These are phyloP conservation scores for Sextonia rubra DNA, from an alignment of 164 flowering plant species.

Conservation along the genomic window DNA sequence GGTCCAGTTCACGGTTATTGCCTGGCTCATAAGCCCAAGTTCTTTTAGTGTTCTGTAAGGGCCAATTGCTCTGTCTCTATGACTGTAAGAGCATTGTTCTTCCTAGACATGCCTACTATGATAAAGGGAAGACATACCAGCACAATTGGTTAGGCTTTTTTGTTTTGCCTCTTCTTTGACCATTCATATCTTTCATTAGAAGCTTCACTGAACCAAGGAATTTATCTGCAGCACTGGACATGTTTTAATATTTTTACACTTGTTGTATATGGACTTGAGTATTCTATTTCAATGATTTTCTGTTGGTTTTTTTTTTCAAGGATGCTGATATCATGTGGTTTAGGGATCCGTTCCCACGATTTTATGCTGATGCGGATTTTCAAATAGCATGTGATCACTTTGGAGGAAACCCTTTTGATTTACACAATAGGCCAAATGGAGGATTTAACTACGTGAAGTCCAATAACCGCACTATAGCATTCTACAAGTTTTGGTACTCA, in stretches of 20 bases:
- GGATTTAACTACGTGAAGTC: conserved; percentile 76
- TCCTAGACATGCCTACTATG: background rate
- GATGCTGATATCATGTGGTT: conserved; percentile 94
- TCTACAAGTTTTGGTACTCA: conserved; percentile 72
- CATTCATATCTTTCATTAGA: background rate
- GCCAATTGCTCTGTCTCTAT: too few species aligned
- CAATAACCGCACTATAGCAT: conserved; percentile 54
- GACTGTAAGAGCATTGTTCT: too few species aligned
- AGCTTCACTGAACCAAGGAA: background rate
- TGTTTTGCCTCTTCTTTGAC: background rate
- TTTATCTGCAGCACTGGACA: background rate
- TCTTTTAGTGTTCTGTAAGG: too few species aligned
- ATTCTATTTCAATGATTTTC: background rate
- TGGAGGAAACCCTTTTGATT: conserved; percentile 40
- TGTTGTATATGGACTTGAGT: too few species aligned
- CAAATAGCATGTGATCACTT: conserved; percentile 83
- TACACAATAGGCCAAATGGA: conserved; percentile 61
- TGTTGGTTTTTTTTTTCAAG: conserved; percentile 29
- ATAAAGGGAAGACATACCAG: background rate
- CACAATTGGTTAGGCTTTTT: background rate
- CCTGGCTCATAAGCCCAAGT: too few species aligned
- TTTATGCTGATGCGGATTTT: conserved; percentile 62
- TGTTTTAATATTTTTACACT: too few species aligned
- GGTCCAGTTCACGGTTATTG: too few species aligned
- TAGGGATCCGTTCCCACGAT: conserved; percentile 65